Percentiles rank a stretch among this genome's conserved stretches.
Evolutionary conservation across 2,329 filamentous ascomycete species (phyloP).

Genomic region (Monilinia polystroma): DNA sequence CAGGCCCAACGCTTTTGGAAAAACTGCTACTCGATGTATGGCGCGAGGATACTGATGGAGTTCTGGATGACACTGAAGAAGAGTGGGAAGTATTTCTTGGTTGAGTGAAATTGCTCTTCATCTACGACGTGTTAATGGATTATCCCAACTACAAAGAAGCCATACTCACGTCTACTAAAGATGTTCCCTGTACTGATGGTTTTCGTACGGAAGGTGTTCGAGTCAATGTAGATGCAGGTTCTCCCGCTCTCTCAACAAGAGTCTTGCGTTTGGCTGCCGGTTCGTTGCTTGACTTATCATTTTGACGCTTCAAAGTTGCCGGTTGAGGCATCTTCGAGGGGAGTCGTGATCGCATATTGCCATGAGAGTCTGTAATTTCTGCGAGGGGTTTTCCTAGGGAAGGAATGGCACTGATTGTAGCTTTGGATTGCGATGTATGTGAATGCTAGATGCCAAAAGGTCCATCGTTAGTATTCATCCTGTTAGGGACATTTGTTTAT

Average conservation of each 20-base stretch:
- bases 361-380: slow-evolving; percentile 61
- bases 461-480: slow-evolving; percentile 20
- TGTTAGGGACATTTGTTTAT: slow-evolving; percentile 14
- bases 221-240: slow-evolving; percentile 46
- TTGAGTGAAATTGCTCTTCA: slow-evolving; percentile 12
- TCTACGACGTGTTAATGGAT: slow-evolving; percentile 6
- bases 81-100: slow-evolving; percentile 40
- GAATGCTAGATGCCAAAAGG: slow-evolving; percentile 29
- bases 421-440: slow-evolving; percentile 36
- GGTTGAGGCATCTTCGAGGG: slow-evolving; percentile 46
- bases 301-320: slow-evolving; percentile 51
- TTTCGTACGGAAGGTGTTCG: slow-evolving; percentile 46
- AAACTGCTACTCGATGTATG: slow-evolving; percentile 50
- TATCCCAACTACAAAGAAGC: background rate
- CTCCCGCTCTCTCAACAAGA: slow-evolving; percentile 54
- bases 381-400: slow-evolving; percentile 45
- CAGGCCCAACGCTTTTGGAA: slow-evolving; percentile 57
- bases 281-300: slow-evolving; percentile 40
- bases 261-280: slow-evolving; percentile 62
- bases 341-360: slow-evolving; percentile 53
- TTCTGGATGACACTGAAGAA: slow-evolving; percentile 44
- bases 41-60: slow-evolving; percentile 45
- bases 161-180: slow-evolving; percentile 34
- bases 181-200: slow-evolving; percentile 39
- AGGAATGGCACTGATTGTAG: slow-evolving; percentile 33